phyloP scores from a whole-genome alignment of 495 filamentous ascomycete species.

The Penicillium dipodomyicola region DNA sequence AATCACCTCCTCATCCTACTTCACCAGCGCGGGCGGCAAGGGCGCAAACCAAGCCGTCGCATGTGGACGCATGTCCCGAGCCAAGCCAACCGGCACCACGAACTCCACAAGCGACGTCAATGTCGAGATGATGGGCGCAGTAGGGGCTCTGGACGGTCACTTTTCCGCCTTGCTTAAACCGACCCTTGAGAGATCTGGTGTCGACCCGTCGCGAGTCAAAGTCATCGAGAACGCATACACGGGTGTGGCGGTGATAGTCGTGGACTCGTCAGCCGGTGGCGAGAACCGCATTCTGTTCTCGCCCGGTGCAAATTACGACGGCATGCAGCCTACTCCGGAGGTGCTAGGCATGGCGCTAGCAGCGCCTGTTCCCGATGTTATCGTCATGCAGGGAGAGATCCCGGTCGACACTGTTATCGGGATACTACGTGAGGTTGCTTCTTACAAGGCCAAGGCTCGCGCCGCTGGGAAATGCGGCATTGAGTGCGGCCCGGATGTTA shows the following conservation, averaged over 20 bases:
- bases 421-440: conserved; percentile 48
- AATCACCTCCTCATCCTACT: conserved; percentile 73
- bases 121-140: conserved; percentile 79
- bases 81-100: conserved; percentile 22
- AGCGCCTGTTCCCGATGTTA: conserved; percentile 54
- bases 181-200: conserved; percentile 56
- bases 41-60: conserved; percentile 96
- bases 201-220: conserved; percentile 57
- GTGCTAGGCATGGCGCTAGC: conserved; percentile 40
- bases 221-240: conserved; percentile 56
- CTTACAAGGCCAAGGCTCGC: conserved; percentile 44
- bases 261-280: conserved; percentile 73
- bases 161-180: conserved; percentile 37
- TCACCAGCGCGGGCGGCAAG: conserved; percentile 83
- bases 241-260: conserved; percentile 77
- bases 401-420: conserved; percentile 68
- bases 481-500: conserved; percentile 50
- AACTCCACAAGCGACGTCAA: conserved; percentile 45
- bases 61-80: conserved; percentile 60
- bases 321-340: conserved; percentile 42
- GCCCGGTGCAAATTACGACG: conserved; percentile 72
- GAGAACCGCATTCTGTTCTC: conserved; percentile 85
- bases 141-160: conserved; percentile 61
- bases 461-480: conserved; percentile 46
- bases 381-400: conserved; percentile 89